phyloP scores from a whole-genome alignment of 352 stramenopile species.

The Globisporangium parvum region DNA sequence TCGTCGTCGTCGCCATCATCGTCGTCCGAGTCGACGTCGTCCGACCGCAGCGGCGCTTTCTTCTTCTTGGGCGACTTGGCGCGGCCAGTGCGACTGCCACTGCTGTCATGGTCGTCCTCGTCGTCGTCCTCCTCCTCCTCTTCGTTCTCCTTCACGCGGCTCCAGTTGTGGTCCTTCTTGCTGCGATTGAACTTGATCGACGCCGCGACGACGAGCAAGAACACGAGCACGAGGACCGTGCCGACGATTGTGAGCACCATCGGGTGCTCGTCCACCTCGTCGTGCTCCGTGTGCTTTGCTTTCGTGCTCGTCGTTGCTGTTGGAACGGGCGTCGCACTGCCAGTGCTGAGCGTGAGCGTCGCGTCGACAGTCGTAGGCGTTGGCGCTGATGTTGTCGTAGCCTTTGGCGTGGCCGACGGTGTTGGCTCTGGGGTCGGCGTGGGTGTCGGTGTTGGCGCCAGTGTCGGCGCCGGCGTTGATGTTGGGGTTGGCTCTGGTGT shows the following conservation, averaged over 20 bases:
- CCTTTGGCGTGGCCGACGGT: conserved; percentile 4
- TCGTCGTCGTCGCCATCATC: conserved; percentile 57
- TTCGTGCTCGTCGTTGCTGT: conserved; percentile 13
- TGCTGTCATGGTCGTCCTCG: conserved; percentile 41
- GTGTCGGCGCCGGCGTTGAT: neutral
- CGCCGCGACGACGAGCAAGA: conserved; percentile 55
- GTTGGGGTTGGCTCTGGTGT: neutral
- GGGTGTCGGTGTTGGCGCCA: conserved; percentile 4
- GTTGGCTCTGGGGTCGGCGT: conserved; percentile 5
- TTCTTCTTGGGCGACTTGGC: conserved; percentile 14
- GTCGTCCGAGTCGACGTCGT: conserved; percentile 27
- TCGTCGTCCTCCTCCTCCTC: conserved; percentile 54
- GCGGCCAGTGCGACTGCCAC: conserved; percentile 14
- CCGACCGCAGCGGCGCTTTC: conserved; percentile 32
- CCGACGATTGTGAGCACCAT: conserved; percentile 74
- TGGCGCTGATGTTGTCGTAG: conserved; percentile 6
- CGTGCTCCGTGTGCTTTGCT: conserved; percentile 16
- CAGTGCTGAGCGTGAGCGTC: conserved; percentile 1
- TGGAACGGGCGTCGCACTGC: conserved; percentile 6
- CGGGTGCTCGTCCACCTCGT: conserved; percentile 36
- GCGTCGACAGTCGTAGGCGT: conserved; percentile 2
- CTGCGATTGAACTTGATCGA: conserved; percentile 59
- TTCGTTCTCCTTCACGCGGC: conserved; percentile 61
- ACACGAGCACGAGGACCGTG: conserved; percentile 60
- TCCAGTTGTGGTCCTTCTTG: conserved; percentile 53